Conservation (phyloP, 139 green algal species). For the Raphidocelis subcapitata region DNA sequence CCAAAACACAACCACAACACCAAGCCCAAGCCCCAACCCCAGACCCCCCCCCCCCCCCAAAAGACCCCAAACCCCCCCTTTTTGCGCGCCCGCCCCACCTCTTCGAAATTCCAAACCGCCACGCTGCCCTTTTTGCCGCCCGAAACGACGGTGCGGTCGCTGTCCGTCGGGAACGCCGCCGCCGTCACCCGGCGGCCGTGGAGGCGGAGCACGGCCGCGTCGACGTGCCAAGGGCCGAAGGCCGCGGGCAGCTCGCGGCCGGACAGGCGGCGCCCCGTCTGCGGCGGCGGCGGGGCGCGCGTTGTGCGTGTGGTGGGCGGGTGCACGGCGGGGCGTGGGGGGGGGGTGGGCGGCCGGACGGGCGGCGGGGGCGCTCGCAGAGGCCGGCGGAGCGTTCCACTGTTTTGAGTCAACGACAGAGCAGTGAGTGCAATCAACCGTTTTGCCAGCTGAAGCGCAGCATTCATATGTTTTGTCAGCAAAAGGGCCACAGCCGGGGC, state of each 20-base stretch:
- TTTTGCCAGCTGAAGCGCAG: no score
- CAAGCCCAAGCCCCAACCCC: not conserved
- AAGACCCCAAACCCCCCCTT: not conserved
- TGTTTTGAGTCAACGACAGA: no score
- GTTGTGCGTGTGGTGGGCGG: not conserved
- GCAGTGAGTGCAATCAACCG: no score
- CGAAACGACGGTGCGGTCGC: constrained; percentile 67
- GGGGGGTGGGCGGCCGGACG: no score
- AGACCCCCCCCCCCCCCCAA: not conserved
- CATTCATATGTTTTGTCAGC: no score
- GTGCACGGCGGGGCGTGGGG: no score
- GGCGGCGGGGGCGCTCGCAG: no score
- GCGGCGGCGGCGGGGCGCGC: not conserved
- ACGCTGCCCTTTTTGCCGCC: constrained; percentile 82
- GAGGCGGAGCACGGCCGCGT: constrained; percentile 82
- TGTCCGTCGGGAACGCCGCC: constrained; percentile 69
- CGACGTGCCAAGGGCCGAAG: constrained; percentile 55
- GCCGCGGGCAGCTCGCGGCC: not conserved
- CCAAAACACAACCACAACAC: no score
- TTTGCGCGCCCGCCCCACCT: constrained; percentile 31
- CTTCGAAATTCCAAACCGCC: constrained; percentile 81
- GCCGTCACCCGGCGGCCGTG: constrained; percentile 52
- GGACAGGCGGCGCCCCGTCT: not conserved
- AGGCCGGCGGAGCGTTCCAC: no score
- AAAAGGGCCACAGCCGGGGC: no score